Base-by-base conservation (phyloP, 164 flowering plant genomes). In the Houttuynia cordata region DNA sequence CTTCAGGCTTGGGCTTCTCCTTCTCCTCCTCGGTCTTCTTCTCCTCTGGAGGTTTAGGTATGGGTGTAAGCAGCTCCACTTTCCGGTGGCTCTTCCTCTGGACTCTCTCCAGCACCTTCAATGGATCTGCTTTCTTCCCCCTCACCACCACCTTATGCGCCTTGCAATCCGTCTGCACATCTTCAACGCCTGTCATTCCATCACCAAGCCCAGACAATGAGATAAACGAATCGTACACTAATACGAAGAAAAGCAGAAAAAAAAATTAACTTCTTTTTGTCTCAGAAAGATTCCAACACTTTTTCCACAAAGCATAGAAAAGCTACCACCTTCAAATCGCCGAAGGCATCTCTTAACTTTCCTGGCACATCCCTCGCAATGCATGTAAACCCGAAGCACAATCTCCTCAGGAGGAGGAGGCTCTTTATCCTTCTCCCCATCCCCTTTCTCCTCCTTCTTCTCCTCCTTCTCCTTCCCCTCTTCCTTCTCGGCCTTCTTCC, bases 311-410 rank as follows among this genome's bases (percentile, higher is more conserved):
- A 47, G 20, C 14, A 0, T 14, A 24, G 34, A 14, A 45, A 30
- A 30, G 37, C 2, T 2, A 30, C 37, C 47, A 90, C 97, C 97
- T 67, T 75, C 72, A 58, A 87, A 85, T 24, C 90, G 90, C 42
- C 56, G 82, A 53, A 90, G 83, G 39, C 82, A 73, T 49, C 80
- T 52, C 24, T 76, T 80, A 63, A 90, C 87, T 63, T 90, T 90
- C 51, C 73, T 76, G 14, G 97, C 94, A 57, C 97, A 90, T 0
- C 95, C 97, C 60, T 90, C 95, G 47, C 97, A 90, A 83, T 90
- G 97, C 97, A 90, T 90, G 85, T 68, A 85, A 15, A 90, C 90
- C 50, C 62, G 79, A 59, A 85, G 66, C 10, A 85, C 79, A 49
- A 88, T 78, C 60, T 83, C 60, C 22, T 63, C 66, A 83, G 55